Evolutionary conservation across 352 stramenopile genomes (phyloP), one percentile per base, ranked within the genome.

Genomic region (Phytopythium vexans): DNA sequence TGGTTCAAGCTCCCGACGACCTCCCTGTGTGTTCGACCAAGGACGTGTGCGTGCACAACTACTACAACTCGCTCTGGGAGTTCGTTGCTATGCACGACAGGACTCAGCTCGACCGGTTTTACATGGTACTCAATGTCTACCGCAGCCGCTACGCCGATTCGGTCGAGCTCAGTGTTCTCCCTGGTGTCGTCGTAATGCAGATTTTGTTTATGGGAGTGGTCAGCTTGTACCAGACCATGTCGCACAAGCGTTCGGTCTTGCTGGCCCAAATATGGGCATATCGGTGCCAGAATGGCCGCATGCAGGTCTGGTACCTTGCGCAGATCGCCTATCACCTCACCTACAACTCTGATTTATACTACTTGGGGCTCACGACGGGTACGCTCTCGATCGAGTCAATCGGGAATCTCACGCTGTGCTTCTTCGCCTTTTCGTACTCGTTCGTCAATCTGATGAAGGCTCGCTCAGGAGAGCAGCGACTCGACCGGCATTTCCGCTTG

Each of bases 371-470:
- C 0, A 56, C 55, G 6, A 68, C 64, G 8, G 64, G 64, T 6
- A 72, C 60, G 4, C 14, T 68, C 11, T 58, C 60, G 8, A 50
- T 54, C 4, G 64, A 62, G 16, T 62, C 64, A 0, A 5, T 69
- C 12, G 43, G 41, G 0, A 70, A 70, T 10, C 41, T 70, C 32
- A 49, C 41, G 1, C 55, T 70, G 14, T 58, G 62, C 44, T 70
- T 70, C 41, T 70, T 70, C 40, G 53, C 41, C 36, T 60, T 70
- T 45, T 66, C 57, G n/a, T 70, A 70, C 37, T 60, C 58, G 36
- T 59, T 64, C 40, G 40, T 66, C 15, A 70, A 70, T 40, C 33
- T 70, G 11, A 4, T 64, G 1, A 66, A 64, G 46, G 62, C 62
- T 10, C 57, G 62, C 0, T 58, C 49, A 8, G 62, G 62, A 1